Evolutionary conservation across 108 stramenopile genomes (phyloP).

Genomic region (Fistulifera pelliculosa): DNA sequence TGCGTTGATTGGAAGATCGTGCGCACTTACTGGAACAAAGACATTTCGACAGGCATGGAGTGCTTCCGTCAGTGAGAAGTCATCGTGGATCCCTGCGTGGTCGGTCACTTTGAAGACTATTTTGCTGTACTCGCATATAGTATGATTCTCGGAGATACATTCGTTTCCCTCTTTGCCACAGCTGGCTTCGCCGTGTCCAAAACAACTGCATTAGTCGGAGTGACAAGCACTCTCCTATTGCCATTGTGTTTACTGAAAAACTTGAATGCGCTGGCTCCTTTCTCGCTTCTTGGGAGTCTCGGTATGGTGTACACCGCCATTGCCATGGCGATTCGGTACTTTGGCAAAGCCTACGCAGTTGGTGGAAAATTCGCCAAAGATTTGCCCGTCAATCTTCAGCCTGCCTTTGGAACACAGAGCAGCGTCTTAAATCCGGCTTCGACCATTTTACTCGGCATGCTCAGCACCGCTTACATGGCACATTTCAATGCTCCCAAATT

Average conservation of each 20-base stretch:
- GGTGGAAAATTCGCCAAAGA: conserved; percentile 56
- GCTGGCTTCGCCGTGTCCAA: conserved; percentile 56
- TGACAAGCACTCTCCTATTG: conserved; percentile 72
- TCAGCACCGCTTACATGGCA: conserved; percentile 86
- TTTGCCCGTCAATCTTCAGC: conserved; percentile 37
- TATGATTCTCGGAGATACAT: conserved; percentile 93
- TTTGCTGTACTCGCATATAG: conserved; percentile 77
- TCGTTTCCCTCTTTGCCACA: conserved; percentile 49
- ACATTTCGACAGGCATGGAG: conserved; percentile 91
- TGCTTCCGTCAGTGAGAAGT: conserved; percentile 58
- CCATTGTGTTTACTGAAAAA: conserved; percentile 91
- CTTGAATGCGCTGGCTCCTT: conserved; percentile 72
- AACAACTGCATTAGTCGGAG: conserved; percentile 43
- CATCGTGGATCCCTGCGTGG: conserved; percentile 67
- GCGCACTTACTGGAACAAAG: conserved; percentile 53
- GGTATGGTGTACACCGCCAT: conserved; percentile 83
- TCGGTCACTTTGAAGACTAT: conserved; percentile 72
- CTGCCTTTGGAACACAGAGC: conserved; percentile 60
- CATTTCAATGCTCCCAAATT: conserved; percentile 85
- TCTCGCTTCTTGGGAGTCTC: conserved; percentile 68
- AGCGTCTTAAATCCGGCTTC: conserved; percentile 66
- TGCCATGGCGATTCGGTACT: conserved; percentile 76
- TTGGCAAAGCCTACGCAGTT: conserved; percentile 65
- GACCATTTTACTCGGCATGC: conserved; percentile 89
- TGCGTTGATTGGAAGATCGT: conserved; percentile 77